Evolutionary conservation across 495 filamentous ascomycete species (phyloP), one percentile per base, ranked within the genome.

Genomic region (Penicillium angulare): DNA sequence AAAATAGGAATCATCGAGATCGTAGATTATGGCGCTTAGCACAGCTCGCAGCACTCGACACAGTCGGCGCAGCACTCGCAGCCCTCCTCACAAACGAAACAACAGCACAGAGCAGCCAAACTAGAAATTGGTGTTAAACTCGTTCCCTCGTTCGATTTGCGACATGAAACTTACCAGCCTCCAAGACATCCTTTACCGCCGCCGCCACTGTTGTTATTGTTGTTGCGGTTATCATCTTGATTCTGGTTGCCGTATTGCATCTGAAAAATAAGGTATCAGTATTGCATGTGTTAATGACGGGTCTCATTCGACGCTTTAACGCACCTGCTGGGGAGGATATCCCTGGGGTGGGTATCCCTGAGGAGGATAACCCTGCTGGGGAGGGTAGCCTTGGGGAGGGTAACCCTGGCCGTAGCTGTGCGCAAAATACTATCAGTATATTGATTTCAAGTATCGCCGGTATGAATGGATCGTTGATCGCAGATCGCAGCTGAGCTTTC

Each of bases 1-100:
- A 56, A 55, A 35, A 13, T 54, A 56, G 23, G 22, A 42, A 52
- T 63, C 52, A 41, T 60, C 41, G 49, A 43, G 21, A n/a, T 58
- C 58, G 36, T 60, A 7, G 50, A 35, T 49, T 20, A 17, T 34
- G 13, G 24, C 34, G 22, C 55, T 55, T 72, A 80, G 53, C 78
- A 81, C 53, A 81, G 76, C 55, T 78, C 73, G 51, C 74, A 82
- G 68, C 85, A 86, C 57, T 87, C 83, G 62, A 77, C 76, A 64
- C 84, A 86, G 2, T 86, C 86, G 34, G 83, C 79, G 61, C 86
- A 90, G 69, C 86, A 89, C 56, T 89, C 86, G 63, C 87, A 90
- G 38, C 85, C 79, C 69, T 90, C 83, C 60, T 89, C 86, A 56
- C 85, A 87, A 18, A 90, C 79, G 68, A 85, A 90, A 60, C 86